These are phyloP conservation scores for Aspergillus neoniger DNA, from an alignment of 2,329 filamentous ascomycete species.

Conservation along the genomic window DNA sequence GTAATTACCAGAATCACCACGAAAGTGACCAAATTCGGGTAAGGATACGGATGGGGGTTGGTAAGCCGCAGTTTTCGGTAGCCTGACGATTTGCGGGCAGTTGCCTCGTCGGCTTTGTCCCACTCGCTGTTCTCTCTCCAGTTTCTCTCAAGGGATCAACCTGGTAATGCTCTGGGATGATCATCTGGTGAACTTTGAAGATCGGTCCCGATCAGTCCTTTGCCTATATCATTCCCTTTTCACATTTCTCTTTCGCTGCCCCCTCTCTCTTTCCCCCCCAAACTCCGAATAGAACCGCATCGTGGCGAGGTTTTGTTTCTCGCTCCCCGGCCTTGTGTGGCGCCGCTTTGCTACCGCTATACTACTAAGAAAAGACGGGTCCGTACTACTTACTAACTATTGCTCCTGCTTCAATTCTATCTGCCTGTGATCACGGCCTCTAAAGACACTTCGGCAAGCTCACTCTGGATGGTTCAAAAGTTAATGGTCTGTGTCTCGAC, in stretches of 20 bases:
- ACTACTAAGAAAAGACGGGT: too few relatives aligned
- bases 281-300: slow-evolving; percentile 3
- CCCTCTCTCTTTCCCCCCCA: background rate
- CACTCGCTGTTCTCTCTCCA: background rate
- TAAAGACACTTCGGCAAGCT: too few relatives aligned
- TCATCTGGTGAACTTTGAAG: background rate
- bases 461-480: too few relatives aligned
- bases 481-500: too few relatives aligned
- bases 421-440: too few relatives aligned
- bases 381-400: too few relatives aligned
- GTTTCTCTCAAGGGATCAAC: background rate
- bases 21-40: too few relatives aligned
- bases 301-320: background rate
- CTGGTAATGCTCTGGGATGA: background rate
- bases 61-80: background rate
- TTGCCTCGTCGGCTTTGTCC: slow-evolving; percentile 2
- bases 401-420: background rate
- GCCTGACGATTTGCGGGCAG: slow-evolving; percentile 2
- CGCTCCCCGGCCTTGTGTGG: too few relatives aligned
- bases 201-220: slow-evolving; percentile 3
- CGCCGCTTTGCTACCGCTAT: too few relatives aligned
- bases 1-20: too few relatives aligned
- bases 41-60: too few relatives aligned
- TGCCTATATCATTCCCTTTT: background rate
- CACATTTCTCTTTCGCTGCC: background rate